Conservation (phyloP, 495 filamentous ascomycete genomes). For the Penicillium bialowiezense region DNA sequence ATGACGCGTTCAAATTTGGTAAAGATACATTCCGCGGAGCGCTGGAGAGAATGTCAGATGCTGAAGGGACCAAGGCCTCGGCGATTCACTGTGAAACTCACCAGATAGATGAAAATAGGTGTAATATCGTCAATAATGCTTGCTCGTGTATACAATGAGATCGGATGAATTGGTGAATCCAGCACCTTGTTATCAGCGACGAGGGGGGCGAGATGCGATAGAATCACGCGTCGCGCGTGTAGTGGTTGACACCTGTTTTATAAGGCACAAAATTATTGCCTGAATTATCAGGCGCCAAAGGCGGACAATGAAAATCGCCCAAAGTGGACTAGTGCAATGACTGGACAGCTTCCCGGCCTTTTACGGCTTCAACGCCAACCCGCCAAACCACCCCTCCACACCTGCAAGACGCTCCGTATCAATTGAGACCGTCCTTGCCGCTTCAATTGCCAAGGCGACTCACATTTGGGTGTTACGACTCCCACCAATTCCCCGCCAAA, state of each 20-base stretch:
- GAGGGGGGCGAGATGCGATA: slow-evolving; percentile 20
- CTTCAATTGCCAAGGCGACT: slow-evolving; percentile 15
- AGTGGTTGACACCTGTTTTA: slow-evolving; percentile 21
- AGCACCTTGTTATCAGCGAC: slow-evolving; percentile 10
- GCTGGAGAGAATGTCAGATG: slow-evolving; percentile 19
- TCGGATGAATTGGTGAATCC: background rate
- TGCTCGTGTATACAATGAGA: slow-evolving; percentile 1
- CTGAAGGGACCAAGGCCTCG: background rate
- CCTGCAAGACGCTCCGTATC: slow-evolving; percentile 20
- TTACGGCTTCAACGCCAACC: slow-evolving; percentile 49
- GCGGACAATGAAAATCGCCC: slow-evolving; percentile 30
- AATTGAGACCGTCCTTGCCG: slow-evolving; percentile 21
- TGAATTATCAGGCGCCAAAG: slow-evolving; percentile 25
- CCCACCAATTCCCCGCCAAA: slow-evolving; percentile 2
- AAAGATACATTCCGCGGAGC: slow-evolving; percentile 23
- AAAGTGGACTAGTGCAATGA: slow-evolving; percentile 34
- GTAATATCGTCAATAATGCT: too few species aligned
- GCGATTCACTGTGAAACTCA: background rate
- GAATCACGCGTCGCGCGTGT: slow-evolving; percentile 43
- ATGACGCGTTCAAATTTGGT: slow-evolving; percentile 17
- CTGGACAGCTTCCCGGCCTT: slow-evolving; percentile 39
- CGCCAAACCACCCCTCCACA: slow-evolving; percentile 38
- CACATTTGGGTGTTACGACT: slow-evolving; percentile 7
- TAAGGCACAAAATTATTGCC: slow-evolving; percentile 28
- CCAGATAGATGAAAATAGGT: too few species aligned